Conservation (phyloP, 495 filamentous ascomycete species). For the Neurospora sp. region DNA sequence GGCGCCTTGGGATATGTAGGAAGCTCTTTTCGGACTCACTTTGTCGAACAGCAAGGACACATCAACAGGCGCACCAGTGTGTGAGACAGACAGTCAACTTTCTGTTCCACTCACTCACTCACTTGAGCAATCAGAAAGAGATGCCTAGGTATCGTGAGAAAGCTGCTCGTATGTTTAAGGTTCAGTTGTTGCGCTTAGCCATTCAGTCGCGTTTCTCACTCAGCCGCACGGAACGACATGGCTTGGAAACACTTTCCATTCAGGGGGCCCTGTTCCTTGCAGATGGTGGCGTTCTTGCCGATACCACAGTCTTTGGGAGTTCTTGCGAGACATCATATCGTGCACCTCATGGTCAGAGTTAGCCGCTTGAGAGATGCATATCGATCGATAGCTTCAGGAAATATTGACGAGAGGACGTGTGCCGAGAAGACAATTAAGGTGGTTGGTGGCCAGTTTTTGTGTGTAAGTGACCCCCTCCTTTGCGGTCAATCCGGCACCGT, state of each 20-base stretch:
- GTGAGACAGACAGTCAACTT: background rate
- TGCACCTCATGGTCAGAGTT: background rate
- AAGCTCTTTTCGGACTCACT: too few relatives aligned
- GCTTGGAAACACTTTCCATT: background rate
- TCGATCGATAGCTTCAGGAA: background rate
- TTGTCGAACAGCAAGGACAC: too few relatives aligned
- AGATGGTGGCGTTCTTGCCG: slow-evolving; percentile 4
- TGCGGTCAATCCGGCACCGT: background rate
- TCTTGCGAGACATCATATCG: background rate
- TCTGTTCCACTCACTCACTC: background rate
- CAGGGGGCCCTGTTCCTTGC: background rate
- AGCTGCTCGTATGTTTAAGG: background rate
- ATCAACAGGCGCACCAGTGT: too few relatives aligned
- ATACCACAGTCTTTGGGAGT: background rate
- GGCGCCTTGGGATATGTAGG: too few relatives aligned
- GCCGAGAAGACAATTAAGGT: background rate
- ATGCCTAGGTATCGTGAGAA: background rate
- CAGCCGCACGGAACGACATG: background rate
- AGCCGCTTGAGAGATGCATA: background rate
- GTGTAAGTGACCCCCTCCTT: background rate
- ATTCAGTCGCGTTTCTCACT: background rate
- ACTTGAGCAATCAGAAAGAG: background rate
- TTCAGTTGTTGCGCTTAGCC: background rate
- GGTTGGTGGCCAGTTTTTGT: background rate
- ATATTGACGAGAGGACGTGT: background rate